These are phyloP conservation scores for Auriscalpium vulgare DNA, from an alignment of 768 basidiomycete genomes.

Conservation along the genomic window DNA sequence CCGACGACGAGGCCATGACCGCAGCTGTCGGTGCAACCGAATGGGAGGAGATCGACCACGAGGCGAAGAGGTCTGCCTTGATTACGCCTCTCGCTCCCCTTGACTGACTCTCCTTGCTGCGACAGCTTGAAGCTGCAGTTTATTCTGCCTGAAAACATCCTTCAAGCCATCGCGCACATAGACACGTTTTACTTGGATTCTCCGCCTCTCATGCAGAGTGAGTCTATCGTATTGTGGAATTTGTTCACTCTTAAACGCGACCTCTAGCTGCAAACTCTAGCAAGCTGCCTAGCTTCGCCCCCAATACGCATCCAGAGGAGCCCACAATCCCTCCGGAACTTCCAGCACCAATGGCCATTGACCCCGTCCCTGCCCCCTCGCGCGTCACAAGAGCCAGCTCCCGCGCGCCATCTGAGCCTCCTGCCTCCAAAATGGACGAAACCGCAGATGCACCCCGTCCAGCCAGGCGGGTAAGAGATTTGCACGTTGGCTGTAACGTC, in stretches of 20 bases:
- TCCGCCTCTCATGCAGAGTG: conserved; percentile 24
- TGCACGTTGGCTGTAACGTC: not conserved
- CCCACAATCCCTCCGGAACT: not conserved
- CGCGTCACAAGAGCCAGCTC: not conserved
- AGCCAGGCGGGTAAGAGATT: too few species aligned
- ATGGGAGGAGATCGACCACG: conserved; percentile 46
- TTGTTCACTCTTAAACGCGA: not conserved
- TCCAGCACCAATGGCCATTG: not conserved
- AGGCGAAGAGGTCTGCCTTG: conserved; percentile 38
- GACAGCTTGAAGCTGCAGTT: conserved; percentile 36
- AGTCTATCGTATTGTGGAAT: not conserved
- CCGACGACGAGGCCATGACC: conserved; percentile 37
- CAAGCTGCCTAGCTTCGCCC: not conserved
- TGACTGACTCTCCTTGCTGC: not conserved
- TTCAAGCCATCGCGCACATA: conserved; percentile 39
- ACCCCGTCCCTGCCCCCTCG: not conserved
- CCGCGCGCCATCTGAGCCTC: not conserved
- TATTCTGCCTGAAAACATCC: conserved; percentile 36
- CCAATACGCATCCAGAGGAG: conserved; percentile 1
- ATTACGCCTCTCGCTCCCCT: not conserved
- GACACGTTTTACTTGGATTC: conserved; percentile 30
- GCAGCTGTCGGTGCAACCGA: conserved; percentile 43
- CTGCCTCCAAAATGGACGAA: too few species aligned
- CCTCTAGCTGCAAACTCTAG: not conserved
- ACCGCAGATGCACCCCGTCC: too few species aligned